Percentiles rank a stretch among this genome's conserved stretches.
Conservation (phyloP, 2,329 filamentous ascomycete genomes). For the Diaporthe ampelina region DNA sequence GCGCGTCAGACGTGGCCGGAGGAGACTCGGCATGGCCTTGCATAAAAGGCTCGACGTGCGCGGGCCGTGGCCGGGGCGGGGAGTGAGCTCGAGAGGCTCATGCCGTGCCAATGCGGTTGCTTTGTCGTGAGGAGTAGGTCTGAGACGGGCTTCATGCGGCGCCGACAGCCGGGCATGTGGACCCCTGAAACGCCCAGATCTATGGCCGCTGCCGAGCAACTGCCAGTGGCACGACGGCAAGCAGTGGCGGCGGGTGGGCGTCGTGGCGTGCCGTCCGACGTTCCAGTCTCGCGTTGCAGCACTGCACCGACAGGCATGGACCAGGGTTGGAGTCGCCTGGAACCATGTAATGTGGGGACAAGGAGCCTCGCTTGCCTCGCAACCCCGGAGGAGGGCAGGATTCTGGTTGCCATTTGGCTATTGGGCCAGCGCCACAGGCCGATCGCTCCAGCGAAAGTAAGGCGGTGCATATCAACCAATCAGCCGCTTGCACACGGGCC, state of each 20-base stretch:
- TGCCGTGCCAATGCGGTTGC: conserved; percentile 21
- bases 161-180: conserved; percentile 7
- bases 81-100: conserved; percentile 5
- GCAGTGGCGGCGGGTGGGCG: too few species aligned
- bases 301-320: conserved; percentile 31
- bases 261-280: conserved; percentile 4
- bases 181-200: conserved; percentile 22
- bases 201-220: conserved; percentile 13
- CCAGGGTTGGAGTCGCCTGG: conserved; percentile 21
- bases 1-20: conserved; percentile 8
- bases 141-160: conserved; percentile 19
- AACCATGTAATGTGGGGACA: conserved; percentile 31
- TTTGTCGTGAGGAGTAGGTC: conserved; percentile 14
- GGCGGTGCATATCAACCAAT: conserved; percentile 39
- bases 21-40: conserved; percentile 20
- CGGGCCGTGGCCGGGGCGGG: conserved; percentile 4
- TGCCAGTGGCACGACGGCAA: neutral
- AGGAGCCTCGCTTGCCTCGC: conserved; percentile 12
- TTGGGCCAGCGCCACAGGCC: conserved; percentile 37
- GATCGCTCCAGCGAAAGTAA: conserved; percentile 38
- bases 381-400: neutral
- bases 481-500: conserved; percentile 22
- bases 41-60: conserved; percentile 24
- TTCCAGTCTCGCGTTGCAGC: neutral
- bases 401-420: conserved; percentile 27